A percentile compares a stretch with the other conserved stretches of the same genome.
These are phyloP conservation scores for Acacia confusa DNA, from an alignment of 306 rosid genomes.

Conservation along the genomic window DNA sequence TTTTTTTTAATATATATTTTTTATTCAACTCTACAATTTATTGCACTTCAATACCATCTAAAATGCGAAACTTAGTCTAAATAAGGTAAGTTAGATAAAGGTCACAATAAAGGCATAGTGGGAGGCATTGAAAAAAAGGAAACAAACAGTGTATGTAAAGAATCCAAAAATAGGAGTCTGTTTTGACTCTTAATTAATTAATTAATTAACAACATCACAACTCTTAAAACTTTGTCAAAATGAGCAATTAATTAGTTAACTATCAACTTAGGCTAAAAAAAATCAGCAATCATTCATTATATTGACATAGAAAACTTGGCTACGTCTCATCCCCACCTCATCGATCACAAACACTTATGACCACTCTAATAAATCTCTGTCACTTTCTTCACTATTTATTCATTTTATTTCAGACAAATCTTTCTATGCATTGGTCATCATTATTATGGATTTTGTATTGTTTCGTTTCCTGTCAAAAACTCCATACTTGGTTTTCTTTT, in stretches of 20 bases:
- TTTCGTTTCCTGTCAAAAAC: neutral
- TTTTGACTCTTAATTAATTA: conserved; percentile 18
- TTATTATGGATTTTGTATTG: neutral
- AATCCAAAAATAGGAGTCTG: conserved; percentile 27
- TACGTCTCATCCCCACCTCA: neutral
- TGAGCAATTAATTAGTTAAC: conserved; percentile 18
- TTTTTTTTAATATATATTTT: neutral
- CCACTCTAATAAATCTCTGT: neutral
- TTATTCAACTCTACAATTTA: neutral
- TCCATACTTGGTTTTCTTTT: neutral
- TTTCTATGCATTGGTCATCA: neutral
- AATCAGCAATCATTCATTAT: conserved; percentile 32
- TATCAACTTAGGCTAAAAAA: neutral
- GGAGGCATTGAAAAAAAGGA: conserved; percentile 10
- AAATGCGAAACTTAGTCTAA: neutral
- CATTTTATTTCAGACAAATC: neutral
- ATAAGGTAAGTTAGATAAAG: neutral
- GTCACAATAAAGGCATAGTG: conserved; percentile 23
- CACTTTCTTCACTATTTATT: neutral
- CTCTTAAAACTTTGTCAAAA: conserved; percentile 11
- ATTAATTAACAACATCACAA: neutral
- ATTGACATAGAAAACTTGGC: neutral
- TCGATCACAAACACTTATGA: neutral
- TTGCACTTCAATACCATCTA: neutral
- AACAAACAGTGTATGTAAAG: conserved; percentile 30